Conservation (phyloP, 192 early-diverging fungal species). For the Tieghemiomyces parasiticus region DNA sequence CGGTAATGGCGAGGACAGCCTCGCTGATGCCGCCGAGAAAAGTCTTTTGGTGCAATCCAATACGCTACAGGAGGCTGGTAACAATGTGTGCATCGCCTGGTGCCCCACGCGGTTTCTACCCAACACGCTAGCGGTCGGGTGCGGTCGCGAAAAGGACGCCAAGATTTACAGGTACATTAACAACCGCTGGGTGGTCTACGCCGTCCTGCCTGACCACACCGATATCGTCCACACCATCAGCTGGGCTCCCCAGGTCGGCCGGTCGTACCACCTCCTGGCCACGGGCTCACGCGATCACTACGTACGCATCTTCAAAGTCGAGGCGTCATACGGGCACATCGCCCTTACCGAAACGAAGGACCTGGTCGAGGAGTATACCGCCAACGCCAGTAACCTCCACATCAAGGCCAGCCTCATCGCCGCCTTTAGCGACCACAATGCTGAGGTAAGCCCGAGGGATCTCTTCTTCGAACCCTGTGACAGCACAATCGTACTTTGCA, state of each 20-base stretch:
- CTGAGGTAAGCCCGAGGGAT: conserved; percentile 30
- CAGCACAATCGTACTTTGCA: not conserved
- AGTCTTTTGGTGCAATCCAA: not conserved
- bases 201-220: conserved; percentile 38
- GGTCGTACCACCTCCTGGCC: conserved; percentile 38
- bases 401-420: conserved; percentile 40
- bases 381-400: not conserved
- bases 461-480: too few species aligned
- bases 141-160: conserved; percentile 4
- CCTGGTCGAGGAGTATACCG: conserved; percentile 2
- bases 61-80: not conserved
- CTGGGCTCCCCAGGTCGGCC: conserved; percentile 54
- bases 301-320: conserved; percentile 23
- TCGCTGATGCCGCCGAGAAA: not conserved
- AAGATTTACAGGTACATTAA: conserved; percentile 9
- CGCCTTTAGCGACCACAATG: conserved; percentile 43
- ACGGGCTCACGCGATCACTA: conserved; percentile 25
- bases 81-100: conserved; percentile 5
- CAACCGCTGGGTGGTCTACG: conserved; percentile 43
- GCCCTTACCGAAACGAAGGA: not conserved
- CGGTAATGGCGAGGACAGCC: not conserved
- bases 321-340: not conserved
- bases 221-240: conserved; percentile 51
- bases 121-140: conserved; percentile 4
- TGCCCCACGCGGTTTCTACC: conserved; percentile 5